phyloP scores from a whole-genome alignment of 495 filamentous ascomycete genomes.

The Penicillium cataractarum region DNA sequence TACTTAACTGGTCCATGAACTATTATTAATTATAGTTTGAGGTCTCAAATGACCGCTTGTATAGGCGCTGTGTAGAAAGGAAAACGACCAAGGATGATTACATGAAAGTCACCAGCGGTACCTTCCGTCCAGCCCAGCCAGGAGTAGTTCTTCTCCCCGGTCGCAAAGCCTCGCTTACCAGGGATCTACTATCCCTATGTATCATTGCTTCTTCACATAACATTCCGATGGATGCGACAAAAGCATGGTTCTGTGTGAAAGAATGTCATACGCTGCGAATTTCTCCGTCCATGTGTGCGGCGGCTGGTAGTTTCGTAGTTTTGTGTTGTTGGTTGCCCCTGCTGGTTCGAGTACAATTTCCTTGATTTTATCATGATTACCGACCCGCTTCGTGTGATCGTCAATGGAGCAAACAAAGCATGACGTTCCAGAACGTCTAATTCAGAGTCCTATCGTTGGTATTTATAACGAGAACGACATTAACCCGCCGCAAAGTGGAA shows the following conservation, averaged over 20 bases:
- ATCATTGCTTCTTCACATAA: conserved; percentile 14
- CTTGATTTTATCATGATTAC: neutral
- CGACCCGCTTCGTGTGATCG: neutral
- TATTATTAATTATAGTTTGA: neutral
- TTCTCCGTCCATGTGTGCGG: conserved; percentile 20
- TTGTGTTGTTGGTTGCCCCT: neutral
- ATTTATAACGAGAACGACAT: neutral
- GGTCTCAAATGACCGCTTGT: neutral
- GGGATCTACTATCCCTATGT: neutral
- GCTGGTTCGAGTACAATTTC: neutral
- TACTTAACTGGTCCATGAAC: neutral
- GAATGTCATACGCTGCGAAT: conserved; percentile 6
- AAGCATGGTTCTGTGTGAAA: conserved; percentile 9
- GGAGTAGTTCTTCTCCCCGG: conserved; percentile 1
- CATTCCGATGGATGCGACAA: conserved; percentile 4
- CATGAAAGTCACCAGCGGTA: neutral
- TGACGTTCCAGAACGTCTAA: neutral
- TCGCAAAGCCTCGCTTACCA: conserved; percentile 3
- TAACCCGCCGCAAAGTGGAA: neutral
- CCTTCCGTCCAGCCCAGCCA: neutral
- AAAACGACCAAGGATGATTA: neutral
- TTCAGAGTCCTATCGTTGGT: neutral
- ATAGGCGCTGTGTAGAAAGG: neutral
- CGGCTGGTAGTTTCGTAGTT: neutral
- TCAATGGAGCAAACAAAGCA: neutral